Conservation (phyloP, 345 rosid species). For the Leavenworthia alabamica region DNA sequence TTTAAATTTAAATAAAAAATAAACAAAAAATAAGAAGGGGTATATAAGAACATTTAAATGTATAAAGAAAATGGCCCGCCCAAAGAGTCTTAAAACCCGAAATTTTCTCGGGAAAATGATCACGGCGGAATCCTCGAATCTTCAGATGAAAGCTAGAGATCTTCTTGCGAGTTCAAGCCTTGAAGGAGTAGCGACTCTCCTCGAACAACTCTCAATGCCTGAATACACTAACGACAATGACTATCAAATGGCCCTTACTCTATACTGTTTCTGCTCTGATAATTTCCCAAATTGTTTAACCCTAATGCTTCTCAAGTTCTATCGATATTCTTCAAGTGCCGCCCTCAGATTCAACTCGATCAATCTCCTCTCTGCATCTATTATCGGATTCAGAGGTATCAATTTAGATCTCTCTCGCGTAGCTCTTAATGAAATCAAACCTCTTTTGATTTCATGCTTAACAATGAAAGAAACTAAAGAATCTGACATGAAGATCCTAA, state of each 20-base stretch:
- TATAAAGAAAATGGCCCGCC: no score
- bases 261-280: background rate
- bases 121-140: background rate
- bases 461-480: background rate
- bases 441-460: background rate
- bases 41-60: no score
- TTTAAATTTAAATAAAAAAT: no score
- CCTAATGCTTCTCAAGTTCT: background rate
- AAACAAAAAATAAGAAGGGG: no score
- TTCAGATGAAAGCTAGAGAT: background rate
- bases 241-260: background rate
- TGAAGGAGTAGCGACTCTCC: background rate
- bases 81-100: no score
- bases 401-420: background rate
- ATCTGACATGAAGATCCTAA: background rate
- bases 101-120: background rate
- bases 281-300: background rate
- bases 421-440: background rate
- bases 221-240: background rate
- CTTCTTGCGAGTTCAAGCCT: background rate
- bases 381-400: background rate
- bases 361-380: background rate
- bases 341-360: background rate
- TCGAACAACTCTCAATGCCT: background rate
- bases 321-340: background rate